Base-by-base conservation (phyloP, 2,329 filamentous ascomycete species). In the Microascus cirrosus region DNA sequence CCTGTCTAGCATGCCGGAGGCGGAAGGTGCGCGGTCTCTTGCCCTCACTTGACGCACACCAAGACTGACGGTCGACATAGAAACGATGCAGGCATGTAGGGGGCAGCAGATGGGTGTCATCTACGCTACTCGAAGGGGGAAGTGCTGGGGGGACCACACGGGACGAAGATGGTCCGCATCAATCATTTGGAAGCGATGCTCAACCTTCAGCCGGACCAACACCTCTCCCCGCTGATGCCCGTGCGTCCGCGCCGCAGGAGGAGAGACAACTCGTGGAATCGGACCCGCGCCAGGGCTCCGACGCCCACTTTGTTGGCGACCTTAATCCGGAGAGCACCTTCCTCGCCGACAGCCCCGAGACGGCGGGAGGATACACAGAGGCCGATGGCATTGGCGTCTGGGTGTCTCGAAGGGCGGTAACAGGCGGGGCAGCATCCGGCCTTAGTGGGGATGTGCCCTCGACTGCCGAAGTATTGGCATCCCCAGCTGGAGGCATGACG, bases 311-410 rank as follows among this genome's bases (percentile, higher is more conserved):
- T 24, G 62, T 64, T 22, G 62, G 62, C 8, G 61, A 63, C 48
- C 36, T 64, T 5, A 61, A 60, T 34, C 63, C 63, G 2, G 62
- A 64, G 32, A 60, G 60, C 2, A 59, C 62, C 0, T 64, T 64
- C 51, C 57, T 64, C 5, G 60, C 60, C 15, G 60, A 61, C n/a
- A 52, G 56, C 4, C 50, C 42, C 12, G 42, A 22, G 10, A 57
- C 61, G 13, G 54, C 36, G 8, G 59, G 56, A 13, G 59, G 61
- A 0, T 60, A 60, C 15, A 57, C 60, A 18, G 48, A 58, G 51
- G 60, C 60, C 11, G 55, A 61, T 39, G 53, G 56, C 25, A 53
- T 62, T 1, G 61, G 61, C 13, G 61, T 62, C 2, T 62, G 61
- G 61, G 61, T 60, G 28, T 60, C 61, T 13, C 60, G 59, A 12